Evolutionary conservation across 208 protist species (phyloP).

Genomic region (Leishmania turanica): DNA sequence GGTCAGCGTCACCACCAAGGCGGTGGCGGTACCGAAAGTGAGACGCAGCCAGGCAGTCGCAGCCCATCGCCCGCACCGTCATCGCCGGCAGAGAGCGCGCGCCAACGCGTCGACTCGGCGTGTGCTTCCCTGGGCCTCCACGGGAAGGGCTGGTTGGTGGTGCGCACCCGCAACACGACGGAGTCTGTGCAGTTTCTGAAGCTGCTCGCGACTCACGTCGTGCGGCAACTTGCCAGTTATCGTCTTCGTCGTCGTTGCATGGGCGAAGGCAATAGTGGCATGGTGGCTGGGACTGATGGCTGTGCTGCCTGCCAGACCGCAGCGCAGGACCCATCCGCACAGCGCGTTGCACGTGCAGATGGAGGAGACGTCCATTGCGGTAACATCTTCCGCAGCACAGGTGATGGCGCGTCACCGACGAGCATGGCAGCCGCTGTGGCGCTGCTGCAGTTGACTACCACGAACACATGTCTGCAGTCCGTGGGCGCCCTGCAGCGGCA

Average conservation of each 20-base stretch:
- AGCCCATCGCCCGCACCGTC: constrained; percentile 8
- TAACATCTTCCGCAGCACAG: neutral
- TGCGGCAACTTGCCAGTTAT: constrained; percentile 16
- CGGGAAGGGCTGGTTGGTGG: constrained; percentile 31
- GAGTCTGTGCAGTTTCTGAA: constrained; percentile 49
- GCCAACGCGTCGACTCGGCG: constrained; percentile 43
- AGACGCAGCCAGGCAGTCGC: neutral
- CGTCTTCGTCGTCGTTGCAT: constrained; percentile 5
- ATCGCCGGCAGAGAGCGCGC: constrained; percentile 17
- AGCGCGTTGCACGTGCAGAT: neutral
- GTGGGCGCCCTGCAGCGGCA: constrained; percentile 34
- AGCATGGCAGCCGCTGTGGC: neutral
- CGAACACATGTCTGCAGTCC: constrained; percentile 23
- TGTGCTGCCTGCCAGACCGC: neutral
- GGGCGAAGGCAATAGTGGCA: neutral
- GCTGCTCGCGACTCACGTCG: constrained; percentile 27
- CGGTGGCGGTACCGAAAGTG: neutral
- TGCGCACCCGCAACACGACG: constrained; percentile 53
- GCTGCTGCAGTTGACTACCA: constrained; percentile 21
- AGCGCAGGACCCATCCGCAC: neutral
- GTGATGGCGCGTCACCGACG: neutral
- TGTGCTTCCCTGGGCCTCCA: constrained; percentile 43
- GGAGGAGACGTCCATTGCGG: neutral
- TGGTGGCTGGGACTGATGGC: neutral
- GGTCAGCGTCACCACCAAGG: neutral